A percentile compares a stretch with the other conserved stretches of the same genome.
These are phyloP conservation scores for Yamadazyma conglobata DNA, from an alignment of 1,139 yeast genomes.

Conservation along the genomic window DNA sequence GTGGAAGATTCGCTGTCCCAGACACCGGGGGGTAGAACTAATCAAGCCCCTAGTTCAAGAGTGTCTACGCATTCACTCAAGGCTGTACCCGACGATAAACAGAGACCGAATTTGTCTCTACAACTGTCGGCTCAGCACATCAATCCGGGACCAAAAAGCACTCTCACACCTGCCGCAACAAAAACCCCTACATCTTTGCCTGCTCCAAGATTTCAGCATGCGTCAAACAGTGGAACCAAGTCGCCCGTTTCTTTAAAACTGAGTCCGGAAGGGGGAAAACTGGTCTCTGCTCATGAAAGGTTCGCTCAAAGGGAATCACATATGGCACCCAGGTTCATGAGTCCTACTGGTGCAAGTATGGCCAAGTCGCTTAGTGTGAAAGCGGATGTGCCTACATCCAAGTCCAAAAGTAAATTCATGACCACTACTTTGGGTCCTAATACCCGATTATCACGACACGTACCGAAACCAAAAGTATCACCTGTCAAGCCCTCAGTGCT, in stretches of 20 bases:
- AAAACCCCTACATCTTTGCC: too few species aligned
- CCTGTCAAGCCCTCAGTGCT: too few species aligned
- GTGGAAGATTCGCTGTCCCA: slow-evolving; percentile 9
- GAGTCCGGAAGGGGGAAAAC: neutral
- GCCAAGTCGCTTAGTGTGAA: slow-evolving; percentile 7
- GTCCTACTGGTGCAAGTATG: slow-evolving; percentile 11
- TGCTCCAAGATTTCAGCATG: too few species aligned
- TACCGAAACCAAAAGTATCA: slow-evolving; percentile 8
- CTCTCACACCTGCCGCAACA: too few species aligned
- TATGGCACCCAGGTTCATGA: slow-evolving; percentile 9
- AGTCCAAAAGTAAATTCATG: slow-evolving; percentile 30
- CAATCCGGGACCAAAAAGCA: too few species aligned
- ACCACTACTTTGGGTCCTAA: slow-evolving; percentile 31
- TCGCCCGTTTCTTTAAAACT: neutral
- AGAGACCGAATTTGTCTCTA: too few species aligned
- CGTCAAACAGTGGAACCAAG: too few species aligned
- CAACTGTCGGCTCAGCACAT: too few species aligned
- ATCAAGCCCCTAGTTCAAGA: too few species aligned
- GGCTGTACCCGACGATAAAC: too few species aligned
- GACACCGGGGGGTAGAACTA: too few species aligned
- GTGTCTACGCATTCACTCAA: too few species aligned
- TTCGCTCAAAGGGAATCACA: slow-evolving; percentile 3
- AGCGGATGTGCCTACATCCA: slow-evolving; percentile 5
- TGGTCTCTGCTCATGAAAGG: neutral
- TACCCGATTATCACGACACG: slow-evolving; percentile 8